Evolutionary conservation across 2,329 filamentous ascomycete species (phyloP).

Genomic region (Ophiocordyceps polyrhachis-furcata): DNA sequence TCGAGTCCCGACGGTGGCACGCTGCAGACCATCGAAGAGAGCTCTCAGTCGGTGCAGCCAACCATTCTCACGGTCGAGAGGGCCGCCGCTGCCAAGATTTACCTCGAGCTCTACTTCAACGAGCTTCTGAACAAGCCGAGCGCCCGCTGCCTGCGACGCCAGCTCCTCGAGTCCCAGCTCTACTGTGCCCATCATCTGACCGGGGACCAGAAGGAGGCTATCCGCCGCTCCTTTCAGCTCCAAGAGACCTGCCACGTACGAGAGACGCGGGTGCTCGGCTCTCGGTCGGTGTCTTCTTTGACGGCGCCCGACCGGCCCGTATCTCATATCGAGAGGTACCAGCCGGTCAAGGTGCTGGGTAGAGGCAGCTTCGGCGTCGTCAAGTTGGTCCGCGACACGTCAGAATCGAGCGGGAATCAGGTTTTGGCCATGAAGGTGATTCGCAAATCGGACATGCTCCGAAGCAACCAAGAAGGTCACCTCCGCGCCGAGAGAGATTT

Average conservation of each 20-base stretch:
- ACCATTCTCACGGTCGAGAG: conserved; percentile 50
- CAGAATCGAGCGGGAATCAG: conserved; percentile 18
- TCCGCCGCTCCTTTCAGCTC: conserved; percentile 38
- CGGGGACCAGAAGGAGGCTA: conserved; percentile 31
- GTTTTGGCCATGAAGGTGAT: conserved; percentile 97
- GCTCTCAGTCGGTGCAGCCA: conserved; percentile 9
- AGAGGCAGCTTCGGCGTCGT: conserved; percentile 94
- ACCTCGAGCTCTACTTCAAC: conserved; percentile 70
- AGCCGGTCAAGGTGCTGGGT: conserved; percentile 64
- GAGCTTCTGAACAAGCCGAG: conserved; percentile 35
- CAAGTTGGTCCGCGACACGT: conserved; percentile 56
- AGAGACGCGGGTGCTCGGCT: conserved; percentile 46
- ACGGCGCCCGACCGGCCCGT: conserved; percentile 2
- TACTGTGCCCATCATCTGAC: conserved; percentile 33
- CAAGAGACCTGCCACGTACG: conserved; percentile 61
- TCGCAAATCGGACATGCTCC: conserved; percentile 80
- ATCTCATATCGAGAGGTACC: conserved; percentile 32
- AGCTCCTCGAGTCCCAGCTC: conserved; percentile 29
- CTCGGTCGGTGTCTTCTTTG: conserved; percentile 6
- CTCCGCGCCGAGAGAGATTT: conserved; percentile 83
- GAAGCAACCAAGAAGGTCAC: conserved; percentile 81
- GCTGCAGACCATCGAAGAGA: conserved; percentile 17
- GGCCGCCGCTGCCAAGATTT: conserved; percentile 65
- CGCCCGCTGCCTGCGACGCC: conserved; percentile 11
- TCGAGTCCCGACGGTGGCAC: conserved; percentile 16